Evolutionary conservation across 371 early-diverging fungal species (phyloP), one percentile per base, ranked within the genome.

Genomic region (Lichtheimia ramosa): DNA sequence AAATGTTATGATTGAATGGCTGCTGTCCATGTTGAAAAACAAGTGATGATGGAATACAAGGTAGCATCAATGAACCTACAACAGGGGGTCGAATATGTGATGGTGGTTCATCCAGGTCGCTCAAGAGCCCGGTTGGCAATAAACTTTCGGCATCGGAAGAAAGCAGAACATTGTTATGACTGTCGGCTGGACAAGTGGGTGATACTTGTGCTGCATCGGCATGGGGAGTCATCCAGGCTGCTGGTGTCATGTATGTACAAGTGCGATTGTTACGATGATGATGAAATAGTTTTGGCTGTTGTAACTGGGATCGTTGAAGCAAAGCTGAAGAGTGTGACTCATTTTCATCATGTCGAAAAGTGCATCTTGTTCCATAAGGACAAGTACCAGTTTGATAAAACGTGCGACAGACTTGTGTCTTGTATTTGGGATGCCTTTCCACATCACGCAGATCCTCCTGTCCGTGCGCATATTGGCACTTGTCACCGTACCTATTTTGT

Each of bases 381-480:
- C 99, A 99, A 21, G 82, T 70, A 12, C 97, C 98, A 8, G 89
- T 89, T 60, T 89, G 88, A 74, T 91, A 89, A 75, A 86, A 97
- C 12, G 92, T 92, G 54, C 94, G 87, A 68, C 96, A 96, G 6
- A 89, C 81, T 67, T 92, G 90, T 23, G 96, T 91, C 75, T 97
- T 97, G 83, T 99, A 99, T 59, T 92, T 91, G 39, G 97, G 98
- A 75, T 99, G 99, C 49, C 99, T 89, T 48, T 85, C 80, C 1
- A 96, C 86, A 16, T 79, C 72, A 23, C 96, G 84, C 24, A 98
- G 84, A 78, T 99, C 98, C 23, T 70, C 59, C 20, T 65, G 61
- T 24, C 88, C 88, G 74, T 99, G 99, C 16, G 98, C 98, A 85
- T 96, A 99, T 70, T 97, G 96, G 75, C 99, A 99, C 73, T 92